phyloP scores from a whole-genome alignment of 2,329 filamentous ascomycete genomes.

The Curvularia hawaiiensis region DNA sequence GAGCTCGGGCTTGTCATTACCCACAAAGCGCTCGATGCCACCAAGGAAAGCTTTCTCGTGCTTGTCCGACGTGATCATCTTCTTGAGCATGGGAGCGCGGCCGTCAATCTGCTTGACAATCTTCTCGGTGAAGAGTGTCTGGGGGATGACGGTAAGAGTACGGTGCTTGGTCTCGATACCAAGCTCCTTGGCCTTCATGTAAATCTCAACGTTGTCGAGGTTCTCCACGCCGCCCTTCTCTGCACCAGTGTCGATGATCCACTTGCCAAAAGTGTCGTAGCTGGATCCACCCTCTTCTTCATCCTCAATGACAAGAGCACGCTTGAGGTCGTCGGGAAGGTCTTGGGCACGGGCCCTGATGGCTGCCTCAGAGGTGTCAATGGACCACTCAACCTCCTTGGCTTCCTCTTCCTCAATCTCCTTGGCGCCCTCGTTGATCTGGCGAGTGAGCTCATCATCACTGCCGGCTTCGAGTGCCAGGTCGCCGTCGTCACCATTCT shows the following conservation, averaged over 20 bases:
- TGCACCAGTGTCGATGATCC: constrained; percentile 79
- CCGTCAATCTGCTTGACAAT: constrained; percentile 85
- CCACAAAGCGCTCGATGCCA: constrained; percentile 90
- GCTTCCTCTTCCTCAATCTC: constrained; percentile 75
- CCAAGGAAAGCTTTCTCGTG: constrained; percentile 96
- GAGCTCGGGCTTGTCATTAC: constrained; percentile 80
- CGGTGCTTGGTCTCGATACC: constrained; percentile 95
- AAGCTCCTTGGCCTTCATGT: constrained; percentile 94
- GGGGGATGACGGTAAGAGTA: constrained; percentile 87
- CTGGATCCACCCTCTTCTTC: constrained; percentile 79
- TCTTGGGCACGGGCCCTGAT: constrained; percentile 93
- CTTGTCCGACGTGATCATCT: constrained; percentile 87
- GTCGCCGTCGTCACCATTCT: constrained; percentile 69
- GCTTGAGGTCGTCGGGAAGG: constrained; percentile 93
- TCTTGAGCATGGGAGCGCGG: constrained; percentile 87
- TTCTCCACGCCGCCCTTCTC: constrained; percentile 75
- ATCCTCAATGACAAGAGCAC: constrained; percentile 82
- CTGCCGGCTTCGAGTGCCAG: constrained; percentile 73
- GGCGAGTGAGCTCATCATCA: constrained; percentile 89
- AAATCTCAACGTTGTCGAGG: constrained; percentile 88
- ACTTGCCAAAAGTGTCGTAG: constrained; percentile 92
- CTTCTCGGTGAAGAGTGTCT: constrained; percentile 91
- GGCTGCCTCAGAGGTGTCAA: constrained; percentile 94
- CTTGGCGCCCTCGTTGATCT: constrained; percentile 69
- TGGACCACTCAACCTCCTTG: constrained; percentile 91